Base-by-base conservation (phyloP, 1,139 yeast genomes). In the Yamadazyma triangularis region DNA sequence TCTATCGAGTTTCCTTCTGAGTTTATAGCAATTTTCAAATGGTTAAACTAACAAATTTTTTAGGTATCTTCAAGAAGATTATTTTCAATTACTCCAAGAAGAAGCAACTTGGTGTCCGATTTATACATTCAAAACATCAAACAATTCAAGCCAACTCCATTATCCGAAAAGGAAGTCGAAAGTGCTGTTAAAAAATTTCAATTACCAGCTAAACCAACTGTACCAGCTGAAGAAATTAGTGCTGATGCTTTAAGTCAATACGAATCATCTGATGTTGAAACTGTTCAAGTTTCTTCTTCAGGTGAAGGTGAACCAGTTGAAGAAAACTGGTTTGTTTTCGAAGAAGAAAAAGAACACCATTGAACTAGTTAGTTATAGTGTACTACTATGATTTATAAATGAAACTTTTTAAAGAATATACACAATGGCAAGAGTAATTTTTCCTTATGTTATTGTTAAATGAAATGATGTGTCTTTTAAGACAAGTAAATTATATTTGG, bases 281-380 rank as follows among this genome's bases (percentile, higher is more conserved):
- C 63, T 41, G 59, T 62, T 28, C 53, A 67, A 34, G 48, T 65
- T 26, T 53, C 67, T 30, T 51, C 64, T 31, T 60, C 59, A 36
- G 62, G 66, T 43, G 63, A 66, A 28, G 64, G 69, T 39, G 67
- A 69, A 35, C 65, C 70, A 36, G 66, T 67, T 35, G 73, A 73
- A 50, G 94, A 83, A 61, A 89, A 84, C 68, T 81, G 88, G 88
- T 77, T 81, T 50, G 89, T 81, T 39, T 80, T 80, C 64, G 91
- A 75, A 65, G 89, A 81, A 66, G 50, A 78, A 42, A 86, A 77
- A 53, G 89, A 77, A 51, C 74, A 71, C 53, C 85, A 79, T 54
- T 32, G 30, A 25, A 21, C 21, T 21, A 21, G 8, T 9, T 10
- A 8, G n/a, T 21, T 21, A 21, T 18, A 18, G 20, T 18, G 9